A percentile compares a stretch with the other conserved stretches of the same genome.
These are phyloP conservation scores for Fusarium buxicola DNA, from an alignment of 2,329 filamentous ascomycete genomes.

Conservation along the genomic window DNA sequence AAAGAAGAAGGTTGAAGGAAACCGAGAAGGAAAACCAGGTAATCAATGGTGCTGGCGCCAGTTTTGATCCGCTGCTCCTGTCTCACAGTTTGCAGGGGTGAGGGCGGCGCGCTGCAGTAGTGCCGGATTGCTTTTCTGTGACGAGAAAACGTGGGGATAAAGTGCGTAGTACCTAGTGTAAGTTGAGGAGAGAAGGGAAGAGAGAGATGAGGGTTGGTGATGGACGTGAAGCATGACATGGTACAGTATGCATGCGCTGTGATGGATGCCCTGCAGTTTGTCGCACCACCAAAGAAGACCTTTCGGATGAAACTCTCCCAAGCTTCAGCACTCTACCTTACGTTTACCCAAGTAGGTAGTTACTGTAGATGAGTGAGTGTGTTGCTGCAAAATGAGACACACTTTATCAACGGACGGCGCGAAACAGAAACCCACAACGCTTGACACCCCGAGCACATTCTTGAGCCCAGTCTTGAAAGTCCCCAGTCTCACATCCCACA, in stretches of 20 bases:
- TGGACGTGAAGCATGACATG: slow-evolving; percentile 1
- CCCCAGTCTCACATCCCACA: not conserved
- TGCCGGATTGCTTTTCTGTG: not conserved
- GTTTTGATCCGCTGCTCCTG: not conserved
- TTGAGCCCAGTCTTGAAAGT: slow-evolving; percentile 5
- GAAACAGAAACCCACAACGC: slow-evolving; percentile 13
- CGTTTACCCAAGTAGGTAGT: no score
- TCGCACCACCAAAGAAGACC: not conserved
- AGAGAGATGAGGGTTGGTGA: slow-evolving; percentile 13
- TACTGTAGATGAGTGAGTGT: not conserved
- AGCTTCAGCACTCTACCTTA: not conserved
- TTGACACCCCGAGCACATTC: slow-evolving; percentile 3
- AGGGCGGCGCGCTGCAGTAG: slow-evolving; percentile 21
- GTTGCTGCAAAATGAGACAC: not conserved
- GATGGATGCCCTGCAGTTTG: slow-evolving; percentile 8
- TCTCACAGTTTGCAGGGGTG: not conserved
- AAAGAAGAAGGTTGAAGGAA: not conserved
- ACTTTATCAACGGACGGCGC: slow-evolving; percentile 1
- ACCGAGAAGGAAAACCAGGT: not conserved
- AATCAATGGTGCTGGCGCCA: not conserved
- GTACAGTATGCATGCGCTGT: not conserved
- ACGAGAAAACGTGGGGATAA: slow-evolving; percentile 13
- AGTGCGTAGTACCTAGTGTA: not conserved
- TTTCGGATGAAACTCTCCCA: not conserved
- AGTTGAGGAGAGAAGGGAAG: slow-evolving; percentile 4